These are phyloP conservation scores for Vickermania ingenoplastis DNA, from an alignment of 208 protist species.

Conservation along the genomic window DNA sequence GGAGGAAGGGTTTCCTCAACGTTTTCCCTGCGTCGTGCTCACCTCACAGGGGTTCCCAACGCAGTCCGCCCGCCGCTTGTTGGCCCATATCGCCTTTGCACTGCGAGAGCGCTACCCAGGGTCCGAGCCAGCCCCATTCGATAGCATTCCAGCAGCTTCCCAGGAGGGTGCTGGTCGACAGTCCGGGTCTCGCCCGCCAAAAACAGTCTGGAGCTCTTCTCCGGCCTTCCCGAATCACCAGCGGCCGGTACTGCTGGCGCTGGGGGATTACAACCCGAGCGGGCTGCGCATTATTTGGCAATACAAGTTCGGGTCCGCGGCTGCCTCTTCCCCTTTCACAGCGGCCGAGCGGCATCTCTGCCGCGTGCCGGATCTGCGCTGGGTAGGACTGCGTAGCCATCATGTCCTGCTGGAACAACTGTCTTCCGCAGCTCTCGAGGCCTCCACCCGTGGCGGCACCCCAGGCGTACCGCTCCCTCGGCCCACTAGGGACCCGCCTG, in stretches of 20 bases:
- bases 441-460: not conserved
- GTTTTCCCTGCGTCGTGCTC: conserved; percentile 63
- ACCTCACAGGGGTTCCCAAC: conserved; percentile 75
- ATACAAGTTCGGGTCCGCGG: conserved; percentile 31
- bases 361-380: conserved; percentile 24
- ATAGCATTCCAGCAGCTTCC: no score
- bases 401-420: not conserved
- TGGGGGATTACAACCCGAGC: conserved; percentile 79
- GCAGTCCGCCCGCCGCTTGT: conserved; percentile 45
- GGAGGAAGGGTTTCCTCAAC: conserved; percentile 32
- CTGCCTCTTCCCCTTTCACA: no score
- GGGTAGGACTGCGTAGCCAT: conserved; percentile 33
- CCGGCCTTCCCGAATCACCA: conserved; percentile 23
- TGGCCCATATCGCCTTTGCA: conserved; percentile 43
- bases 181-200: not conserved
- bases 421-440: not conserved
- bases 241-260: conserved; percentile 25
- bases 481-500: not conserved
- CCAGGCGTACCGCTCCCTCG: not conserved
- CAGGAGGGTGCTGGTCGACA: not conserved
- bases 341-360: conserved; percentile 12
- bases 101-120: not conserved
- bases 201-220: not conserved
- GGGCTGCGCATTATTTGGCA: conserved; percentile 66
- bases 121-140: not conserved